A percentile compares a stretch with the other conserved stretches of the same genome.
Evolutionary conservation across 192 early-diverging fungal species (phyloP).

Genomic region (Rhizoclosmatium globosum): DNA sequence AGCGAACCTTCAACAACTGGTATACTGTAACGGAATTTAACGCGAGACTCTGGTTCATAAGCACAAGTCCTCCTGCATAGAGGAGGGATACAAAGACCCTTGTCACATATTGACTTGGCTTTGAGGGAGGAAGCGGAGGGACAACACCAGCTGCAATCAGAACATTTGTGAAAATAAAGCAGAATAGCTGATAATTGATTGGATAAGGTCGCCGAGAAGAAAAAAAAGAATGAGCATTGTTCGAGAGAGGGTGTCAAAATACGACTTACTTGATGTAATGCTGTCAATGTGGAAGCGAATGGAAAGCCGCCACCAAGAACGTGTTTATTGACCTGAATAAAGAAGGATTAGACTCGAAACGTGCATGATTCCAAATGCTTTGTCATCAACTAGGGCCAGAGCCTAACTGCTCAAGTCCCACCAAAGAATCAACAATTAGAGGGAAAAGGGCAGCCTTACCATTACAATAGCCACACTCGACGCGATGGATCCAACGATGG

Average conservation of each 20-base stretch:
- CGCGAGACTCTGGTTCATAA: conserved; percentile 23
- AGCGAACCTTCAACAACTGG: conserved; percentile 26
- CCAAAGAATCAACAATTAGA: not conserved
- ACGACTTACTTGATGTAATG: conserved; percentile 17
- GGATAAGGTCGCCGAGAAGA: not conserved
- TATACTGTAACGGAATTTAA: conserved; percentile 17
- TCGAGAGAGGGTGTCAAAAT: not conserved
- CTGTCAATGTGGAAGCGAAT: conserved; percentile 24
- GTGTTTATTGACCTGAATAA: conserved; percentile 19
- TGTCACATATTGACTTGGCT: conserved; percentile 8
- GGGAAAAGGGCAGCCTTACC: not conserved
- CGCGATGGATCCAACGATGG: conserved; percentile 27
- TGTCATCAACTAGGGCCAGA: too few species aligned
- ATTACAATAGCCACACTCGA: conserved; percentile 25
- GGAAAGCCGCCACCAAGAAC: conserved; percentile 22
- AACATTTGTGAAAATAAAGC: conserved; percentile 17
- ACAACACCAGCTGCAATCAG: conserved; percentile 18
- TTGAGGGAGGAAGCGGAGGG: not conserved
- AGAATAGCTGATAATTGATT: conserved; percentile 7
- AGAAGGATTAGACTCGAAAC: too few species aligned
- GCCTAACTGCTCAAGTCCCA: not conserved
- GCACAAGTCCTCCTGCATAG: conserved; percentile 18
- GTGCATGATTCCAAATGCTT: too few species aligned
- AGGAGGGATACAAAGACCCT: not conserved
- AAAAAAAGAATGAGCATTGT: not conserved